Percentiles rank a stretch among this genome's conserved stretches.
These are phyloP conservation scores for Venturia nashicola DNA, from an alignment of 2,329 filamentous ascomycete species.

Conservation along the genomic window DNA sequence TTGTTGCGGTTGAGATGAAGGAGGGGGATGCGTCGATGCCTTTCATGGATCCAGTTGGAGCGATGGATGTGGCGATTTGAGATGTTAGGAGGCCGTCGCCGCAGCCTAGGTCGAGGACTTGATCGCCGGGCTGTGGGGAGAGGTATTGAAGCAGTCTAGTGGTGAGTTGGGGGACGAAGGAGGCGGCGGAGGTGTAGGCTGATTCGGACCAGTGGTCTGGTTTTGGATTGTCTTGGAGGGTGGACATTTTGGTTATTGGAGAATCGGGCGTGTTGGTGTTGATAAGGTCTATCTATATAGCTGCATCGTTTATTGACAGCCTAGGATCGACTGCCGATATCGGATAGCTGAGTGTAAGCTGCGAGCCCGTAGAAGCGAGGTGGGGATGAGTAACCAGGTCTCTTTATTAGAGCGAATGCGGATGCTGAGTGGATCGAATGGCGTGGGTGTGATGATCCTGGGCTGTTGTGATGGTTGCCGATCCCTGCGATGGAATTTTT, in stretches of 20 bases:
- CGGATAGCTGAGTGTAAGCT: not conserved
- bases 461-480: not conserved
- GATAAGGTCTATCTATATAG: too few species aligned
- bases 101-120: slow-evolving; percentile 28
- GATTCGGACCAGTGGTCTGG: not conserved
- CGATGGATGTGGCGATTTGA: slow-evolving; percentile 19
- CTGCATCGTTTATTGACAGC: not conserved
- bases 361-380: not conserved
- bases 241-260: not conserved
- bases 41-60: slow-evolving; percentile 18
- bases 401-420: not conserved
- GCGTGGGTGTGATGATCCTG: not conserved
- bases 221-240: not conserved
- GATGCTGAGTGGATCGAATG: not conserved
- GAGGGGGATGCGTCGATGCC: slow-evolving; percentile 28
- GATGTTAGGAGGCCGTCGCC: slow-evolving; percentile 29
- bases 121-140: slow-evolving; percentile 20
- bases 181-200: slow-evolving; percentile 16
- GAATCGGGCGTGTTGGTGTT: not conserved
- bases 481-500: not conserved
- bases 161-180: slow-evolving; percentile 30
- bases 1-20: slow-evolving; percentile 26
- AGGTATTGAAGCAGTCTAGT: slow-evolving; percentile 26
- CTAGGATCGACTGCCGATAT: not conserved
- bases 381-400: not conserved